phyloP scores from a whole-genome alignment of 2,329 filamentous ascomycete species.

The Colletotrichum sp. region DNA sequence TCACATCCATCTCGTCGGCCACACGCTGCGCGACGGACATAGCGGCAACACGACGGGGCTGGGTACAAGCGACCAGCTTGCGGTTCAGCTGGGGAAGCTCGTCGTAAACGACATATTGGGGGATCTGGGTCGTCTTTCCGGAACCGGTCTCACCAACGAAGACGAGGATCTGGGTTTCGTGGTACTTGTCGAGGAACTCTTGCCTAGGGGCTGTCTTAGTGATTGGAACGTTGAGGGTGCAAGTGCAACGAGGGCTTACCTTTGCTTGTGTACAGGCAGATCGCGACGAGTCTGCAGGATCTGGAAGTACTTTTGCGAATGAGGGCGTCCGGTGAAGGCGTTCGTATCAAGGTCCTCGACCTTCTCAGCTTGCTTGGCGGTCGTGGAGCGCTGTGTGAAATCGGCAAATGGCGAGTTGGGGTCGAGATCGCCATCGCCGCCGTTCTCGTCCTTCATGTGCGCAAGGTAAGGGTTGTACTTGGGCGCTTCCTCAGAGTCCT shows the following conservation, averaged over 20 bases:
- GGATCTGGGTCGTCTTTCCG: constrained; percentile 98
- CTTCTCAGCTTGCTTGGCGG: constrained; percentile 72
- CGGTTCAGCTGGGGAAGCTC: constrained; percentile 85
- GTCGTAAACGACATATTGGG: constrained; percentile 97
- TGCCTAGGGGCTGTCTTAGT: constrained; percentile 55
- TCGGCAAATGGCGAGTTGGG: constrained; percentile 59
- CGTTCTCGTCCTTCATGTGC: constrained; percentile 75
- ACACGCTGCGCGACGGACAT: constrained; percentile 99
- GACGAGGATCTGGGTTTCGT: constrained; percentile 93
- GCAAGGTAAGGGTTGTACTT: constrained; percentile 86
- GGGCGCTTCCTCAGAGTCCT: constrained; percentile 32
- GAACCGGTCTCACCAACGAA: constrained; percentile 99
- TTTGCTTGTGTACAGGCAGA: constrained; percentile 90
- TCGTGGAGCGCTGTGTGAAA: constrained; percentile 82
- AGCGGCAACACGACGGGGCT: constrained; percentile 95
- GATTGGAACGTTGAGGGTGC: neutral
- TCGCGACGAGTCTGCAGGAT: constrained; percentile 86
- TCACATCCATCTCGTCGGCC: constrained; percentile 94
- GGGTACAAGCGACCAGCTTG: constrained; percentile 96
- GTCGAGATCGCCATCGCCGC: constrained; percentile 29
- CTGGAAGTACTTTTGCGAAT: constrained; percentile 86
- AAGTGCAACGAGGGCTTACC: constrained; percentile 48
- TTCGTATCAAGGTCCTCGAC: constrained; percentile 85
- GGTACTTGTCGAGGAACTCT: constrained; percentile 93
- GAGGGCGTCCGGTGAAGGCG: constrained; percentile 79